Percentiles rank a stretch among this genome's conserved stretches.
These are phyloP conservation scores for Astragalus glycyphyllos DNA, from an alignment of 306 rosid genomes.

Conservation along the genomic window DNA sequence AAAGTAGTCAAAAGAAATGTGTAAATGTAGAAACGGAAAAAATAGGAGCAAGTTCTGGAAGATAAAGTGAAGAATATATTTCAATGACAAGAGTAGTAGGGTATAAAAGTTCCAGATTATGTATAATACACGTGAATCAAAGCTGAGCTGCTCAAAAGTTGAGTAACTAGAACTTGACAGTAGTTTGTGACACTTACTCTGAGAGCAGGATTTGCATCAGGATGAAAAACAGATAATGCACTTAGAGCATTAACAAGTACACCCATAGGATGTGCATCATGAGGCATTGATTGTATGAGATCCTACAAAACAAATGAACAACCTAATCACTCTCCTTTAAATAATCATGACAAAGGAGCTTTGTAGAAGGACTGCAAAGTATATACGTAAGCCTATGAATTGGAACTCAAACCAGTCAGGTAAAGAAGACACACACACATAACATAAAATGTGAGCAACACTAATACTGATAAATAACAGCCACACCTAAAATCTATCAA, in stretches of 20 bases:
- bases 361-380: background rate
- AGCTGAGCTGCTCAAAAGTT: conserved; percentile 10
- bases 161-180: conserved; percentile 27
- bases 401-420: too few relatives aligned
- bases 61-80: background rate
- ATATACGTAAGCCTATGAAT: background rate
- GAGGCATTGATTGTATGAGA: conserved; percentile 89
- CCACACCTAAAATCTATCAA: conserved; percentile 11
- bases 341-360: background rate
- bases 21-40: conserved; percentile 8
- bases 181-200: conserved; percentile 54
- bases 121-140: conserved; percentile 19
- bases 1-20: conserved; percentile 4
- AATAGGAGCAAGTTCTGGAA: background rate
- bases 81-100: background rate
- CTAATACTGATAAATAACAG: conserved; percentile 15
- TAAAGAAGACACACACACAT: too few relatives aligned
- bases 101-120: conserved; percentile 1
- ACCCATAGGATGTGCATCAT: conserved; percentile 98
- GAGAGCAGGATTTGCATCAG: conserved; percentile 94
- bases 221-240: conserved; percentile 87
- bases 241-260: conserved; percentile 86
- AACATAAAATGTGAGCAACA: background rate
- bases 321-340: background rate
- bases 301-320: conserved; percentile 55